Percentiles rank a stretch among this genome's conserved stretches.
Evolutionary conservation across 305 asterid genomes (phyloP).

Genomic region (Fraxinus latifolia): DNA sequence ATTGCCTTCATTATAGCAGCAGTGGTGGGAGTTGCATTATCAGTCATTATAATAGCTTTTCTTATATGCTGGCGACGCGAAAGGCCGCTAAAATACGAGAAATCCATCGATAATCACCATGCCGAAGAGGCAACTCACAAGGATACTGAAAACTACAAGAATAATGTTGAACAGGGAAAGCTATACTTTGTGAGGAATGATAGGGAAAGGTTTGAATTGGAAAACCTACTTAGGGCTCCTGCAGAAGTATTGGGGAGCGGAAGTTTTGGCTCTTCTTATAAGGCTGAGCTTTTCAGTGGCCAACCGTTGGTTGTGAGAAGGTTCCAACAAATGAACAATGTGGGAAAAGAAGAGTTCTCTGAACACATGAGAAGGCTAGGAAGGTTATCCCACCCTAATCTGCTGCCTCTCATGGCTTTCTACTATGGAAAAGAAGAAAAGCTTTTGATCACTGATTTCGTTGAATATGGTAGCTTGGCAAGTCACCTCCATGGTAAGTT

Average conservation of each 20-base stretch:
- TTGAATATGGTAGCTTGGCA: slow-evolving; percentile 47
- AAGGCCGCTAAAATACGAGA: slow-evolving; percentile 29
- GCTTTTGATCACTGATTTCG: slow-evolving; percentile 45
- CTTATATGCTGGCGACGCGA: slow-evolving; percentile 12
- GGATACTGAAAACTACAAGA: slow-evolving; percentile 5
- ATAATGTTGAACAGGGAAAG: slow-evolving; percentile 21
- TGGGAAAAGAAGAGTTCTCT: slow-evolving; percentile 45
- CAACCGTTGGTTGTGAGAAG: slow-evolving; percentile 42
- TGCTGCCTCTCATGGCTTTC: slow-evolving; percentile 49
- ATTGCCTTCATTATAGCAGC: slow-evolving; percentile 26
- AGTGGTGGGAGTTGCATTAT: slow-evolving; percentile 17
- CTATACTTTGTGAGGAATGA: slow-evolving; percentile 38
- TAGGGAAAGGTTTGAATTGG: slow-evolving; percentile 38
- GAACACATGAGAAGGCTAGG: slow-evolving; percentile 53
- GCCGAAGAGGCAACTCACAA: slow-evolving; percentile 15
- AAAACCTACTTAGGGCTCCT: slow-evolving; percentile 45
- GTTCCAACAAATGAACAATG: slow-evolving; percentile 43
- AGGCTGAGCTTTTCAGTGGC: slow-evolving; percentile 39
- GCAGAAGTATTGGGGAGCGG: slow-evolving; percentile 61
- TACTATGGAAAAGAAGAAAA: slow-evolving; percentile 51
- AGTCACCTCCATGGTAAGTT: slow-evolving; percentile 48
- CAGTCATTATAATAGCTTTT: slow-evolving; percentile 25
- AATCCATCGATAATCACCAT: slow-evolving; percentile 17
- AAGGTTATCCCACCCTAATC: slow-evolving; percentile 42
- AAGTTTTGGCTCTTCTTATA: slow-evolving; percentile 54